A percentile compares a stretch with the other conserved stretches of the same genome.
Conservation (phyloP, 2,329 filamentous ascomycete species). For the Xylariaceae sp. region DNA sequence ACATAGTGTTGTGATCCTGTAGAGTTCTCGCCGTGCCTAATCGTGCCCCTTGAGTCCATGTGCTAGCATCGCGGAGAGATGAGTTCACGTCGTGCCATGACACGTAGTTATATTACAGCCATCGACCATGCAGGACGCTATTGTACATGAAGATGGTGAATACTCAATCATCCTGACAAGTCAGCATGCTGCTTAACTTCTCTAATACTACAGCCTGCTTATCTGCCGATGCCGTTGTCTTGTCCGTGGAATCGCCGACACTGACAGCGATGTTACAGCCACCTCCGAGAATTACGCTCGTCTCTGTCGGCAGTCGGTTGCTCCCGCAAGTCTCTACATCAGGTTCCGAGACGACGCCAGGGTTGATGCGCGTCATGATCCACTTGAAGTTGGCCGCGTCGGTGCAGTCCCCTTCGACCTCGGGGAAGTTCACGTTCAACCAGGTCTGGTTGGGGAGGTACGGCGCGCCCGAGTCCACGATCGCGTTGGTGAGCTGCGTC, state of each 20-base stretch:
- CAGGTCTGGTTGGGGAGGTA: conserved; percentile 58
- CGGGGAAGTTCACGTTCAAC: conserved; percentile 67
- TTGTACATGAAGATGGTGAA: no score
- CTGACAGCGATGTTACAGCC: conserved; percentile 62
- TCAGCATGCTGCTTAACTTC: conserved; percentile 43
- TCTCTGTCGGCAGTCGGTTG: conserved; percentile 55
- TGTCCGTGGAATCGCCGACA: conserved; percentile 55
- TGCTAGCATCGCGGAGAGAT: no score
- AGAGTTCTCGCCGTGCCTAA: no score
- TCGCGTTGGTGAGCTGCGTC: conserved; percentile 48
- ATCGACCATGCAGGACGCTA: no score
- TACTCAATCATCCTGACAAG: neutral
- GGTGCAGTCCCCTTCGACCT: conserved; percentile 46
- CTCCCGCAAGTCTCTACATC: conserved; percentile 57
- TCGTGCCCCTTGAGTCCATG: no score
- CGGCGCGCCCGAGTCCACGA: conserved; percentile 54
- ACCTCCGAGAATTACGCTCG: conserved; percentile 41
- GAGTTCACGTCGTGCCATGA: no score
- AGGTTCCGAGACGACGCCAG: conserved; percentile 44
- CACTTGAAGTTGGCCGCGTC: conserved; percentile 54
- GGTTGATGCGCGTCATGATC: conserved; percentile 59
- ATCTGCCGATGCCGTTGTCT: conserved; percentile 51
- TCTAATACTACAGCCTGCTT: conserved; percentile 47
- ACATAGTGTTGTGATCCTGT: no score
- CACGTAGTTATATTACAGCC: no score